These are phyloP conservation scores for Xylaria scruposa DNA, from an alignment of 495 filamentous ascomycete genomes.

Conservation along the genomic window DNA sequence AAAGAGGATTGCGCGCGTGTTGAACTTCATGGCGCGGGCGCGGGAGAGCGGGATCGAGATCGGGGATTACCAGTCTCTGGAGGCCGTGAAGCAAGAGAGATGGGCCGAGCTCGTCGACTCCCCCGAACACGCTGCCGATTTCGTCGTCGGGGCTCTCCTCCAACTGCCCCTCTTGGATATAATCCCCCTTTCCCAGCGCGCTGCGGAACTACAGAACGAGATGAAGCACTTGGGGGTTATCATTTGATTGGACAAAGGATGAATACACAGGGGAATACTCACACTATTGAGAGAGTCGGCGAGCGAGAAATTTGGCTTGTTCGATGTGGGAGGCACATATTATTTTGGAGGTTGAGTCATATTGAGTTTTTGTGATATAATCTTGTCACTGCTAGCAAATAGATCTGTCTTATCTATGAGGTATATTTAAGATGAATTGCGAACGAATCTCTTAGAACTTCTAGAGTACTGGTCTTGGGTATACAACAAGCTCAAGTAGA, in stretches of 20 bases:
- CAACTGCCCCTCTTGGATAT: not conserved
- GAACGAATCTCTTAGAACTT: not conserved
- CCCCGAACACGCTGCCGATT: not conserved
- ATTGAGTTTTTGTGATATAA: no score
- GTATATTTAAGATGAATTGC: not conserved
- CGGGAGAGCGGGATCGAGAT: conserved; percentile 11
- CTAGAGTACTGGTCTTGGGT: not conserved
- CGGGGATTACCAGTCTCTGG: conserved; percentile 10
- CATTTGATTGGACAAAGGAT: not conserved
- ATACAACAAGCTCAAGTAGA: not conserved
- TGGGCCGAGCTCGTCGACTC: conserved; percentile 1
- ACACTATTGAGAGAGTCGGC: conserved; percentile 42
- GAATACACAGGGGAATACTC: not conserved
- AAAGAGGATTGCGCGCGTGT: not conserved
- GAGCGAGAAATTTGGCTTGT: not conserved
- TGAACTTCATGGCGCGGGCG: conserved; percentile 17
- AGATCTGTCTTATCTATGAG: not conserved
- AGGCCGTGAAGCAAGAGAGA: not conserved
- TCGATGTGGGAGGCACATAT: not conserved
- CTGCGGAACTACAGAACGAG: not conserved
- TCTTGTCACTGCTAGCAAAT: not conserved
- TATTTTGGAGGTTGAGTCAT: not conserved
- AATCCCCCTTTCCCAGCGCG: not conserved
- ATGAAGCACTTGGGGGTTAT: not conserved
- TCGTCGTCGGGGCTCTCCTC: not conserved